Percentiles rank a stretch among this genome's conserved stretches.
Conservation (phyloP, 108 stramenopile genomes). For the Mediolabrus comicus region DNA sequence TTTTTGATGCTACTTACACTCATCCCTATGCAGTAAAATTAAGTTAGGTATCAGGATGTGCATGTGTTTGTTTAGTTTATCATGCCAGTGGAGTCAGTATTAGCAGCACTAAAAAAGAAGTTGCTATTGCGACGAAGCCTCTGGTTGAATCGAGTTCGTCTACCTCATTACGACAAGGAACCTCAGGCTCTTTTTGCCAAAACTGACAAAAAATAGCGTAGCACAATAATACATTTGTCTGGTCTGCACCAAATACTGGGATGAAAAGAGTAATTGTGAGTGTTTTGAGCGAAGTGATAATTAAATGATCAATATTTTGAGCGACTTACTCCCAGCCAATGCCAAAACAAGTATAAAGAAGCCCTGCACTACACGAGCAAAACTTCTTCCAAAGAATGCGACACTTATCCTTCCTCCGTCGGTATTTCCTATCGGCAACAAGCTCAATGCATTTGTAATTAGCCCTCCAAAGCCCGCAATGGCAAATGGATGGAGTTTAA, state of each 20-base stretch:
- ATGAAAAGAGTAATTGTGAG: no score
- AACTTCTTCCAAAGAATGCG: conserved; percentile 72
- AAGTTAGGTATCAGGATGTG: neutral
- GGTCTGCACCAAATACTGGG: conserved; percentile 67
- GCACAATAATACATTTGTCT: conserved; percentile 47
- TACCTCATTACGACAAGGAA: conserved; percentile 68
- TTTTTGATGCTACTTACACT: conserved; percentile 69
- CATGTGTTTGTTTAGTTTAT: conserved; percentile 4
- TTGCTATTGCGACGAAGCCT: conserved; percentile 53
- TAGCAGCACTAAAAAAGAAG: conserved; percentile 47
- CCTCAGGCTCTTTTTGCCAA: conserved; percentile 69
- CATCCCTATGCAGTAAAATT: conserved; percentile 55
- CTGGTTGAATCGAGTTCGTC: conserved; percentile 55
- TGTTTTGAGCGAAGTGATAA: no score
- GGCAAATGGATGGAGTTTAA: conserved; percentile 61
- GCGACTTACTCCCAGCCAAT: no score
- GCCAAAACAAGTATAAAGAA: conserved; percentile 46
- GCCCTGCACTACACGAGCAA: conserved; percentile 54
- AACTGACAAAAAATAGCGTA: conserved; percentile 57
- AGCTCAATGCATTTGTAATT: conserved; percentile 52
- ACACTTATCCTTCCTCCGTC: conserved; percentile 73
- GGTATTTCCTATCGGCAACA: conserved; percentile 71
- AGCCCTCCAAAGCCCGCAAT: conserved; percentile 61
- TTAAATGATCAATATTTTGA: no score
- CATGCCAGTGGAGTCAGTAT: conserved; percentile 43